Evolutionary conservation across 108 stramenopile species (phyloP), one percentile per base, ranked within the genome.

Genomic region (Bacterosira constricta): DNA sequence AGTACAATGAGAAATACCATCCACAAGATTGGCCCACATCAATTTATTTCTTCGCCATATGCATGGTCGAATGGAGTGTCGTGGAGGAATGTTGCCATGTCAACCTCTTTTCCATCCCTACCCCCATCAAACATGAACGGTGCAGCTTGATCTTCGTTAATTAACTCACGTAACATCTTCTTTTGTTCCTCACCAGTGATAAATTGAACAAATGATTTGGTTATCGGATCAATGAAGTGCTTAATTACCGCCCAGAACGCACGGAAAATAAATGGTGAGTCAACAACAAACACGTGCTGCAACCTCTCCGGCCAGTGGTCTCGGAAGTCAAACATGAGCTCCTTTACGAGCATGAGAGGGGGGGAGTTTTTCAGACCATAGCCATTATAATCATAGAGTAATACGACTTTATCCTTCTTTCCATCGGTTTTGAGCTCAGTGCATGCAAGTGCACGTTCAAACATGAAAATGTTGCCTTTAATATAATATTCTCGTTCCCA

Each of bases 151-250:
- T 66, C 63, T 8, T 64, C 64, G 35, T 29, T 20, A 34, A 82
- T 47, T 23, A 82, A 18, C 13, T 77, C 70, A 3, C 71, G 67
- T 10, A 53, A 18, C 12, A 13, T 25, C 50, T 62, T 47, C 42
- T 73, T 66, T 29, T 60, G 61, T 38, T 66, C 51, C 32, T 82
- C 81, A n/a, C 68, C 68, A n/a, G 53, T 69, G 51, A 82, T 30
- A 41, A 82, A 82, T 4, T 47, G 51, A 10, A 82, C 72, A 6
- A 75, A 63, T 57, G 66, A 64, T 13, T 75, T 72, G 2, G 81
- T 82, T 34, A 76, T 66, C 6, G 81, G 75, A 30, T 75, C 81
- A 39, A 82, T 82, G 44, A 82, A 82, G 26, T 74, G 81, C 25
- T 77, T 71, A 11, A 82, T 54, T 10, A 82, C 13, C 29, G 76